These are phyloP conservation scores for Colletotrichum falcatum DNA, from an alignment of 2,329 filamentous ascomycete species.

Conservation along the genomic window DNA sequence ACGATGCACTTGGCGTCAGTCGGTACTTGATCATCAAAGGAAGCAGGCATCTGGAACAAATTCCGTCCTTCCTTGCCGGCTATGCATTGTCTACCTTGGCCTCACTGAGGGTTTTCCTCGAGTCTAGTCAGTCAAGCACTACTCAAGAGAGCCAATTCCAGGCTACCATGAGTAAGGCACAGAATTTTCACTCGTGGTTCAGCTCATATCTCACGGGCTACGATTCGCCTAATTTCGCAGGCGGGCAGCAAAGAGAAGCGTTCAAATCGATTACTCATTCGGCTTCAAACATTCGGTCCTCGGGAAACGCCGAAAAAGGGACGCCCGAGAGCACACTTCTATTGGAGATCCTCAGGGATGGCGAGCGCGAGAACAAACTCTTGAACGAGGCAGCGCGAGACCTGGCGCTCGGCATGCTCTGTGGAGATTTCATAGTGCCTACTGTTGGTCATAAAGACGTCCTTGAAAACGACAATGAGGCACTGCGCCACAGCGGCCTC, in stretches of 20 bases:
- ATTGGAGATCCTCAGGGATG: slow-evolving; percentile 82
- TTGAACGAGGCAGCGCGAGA: slow-evolving; percentile 77
- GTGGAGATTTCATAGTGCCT: slow-evolving; percentile 77
- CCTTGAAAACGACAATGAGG: slow-evolving; percentile 74
- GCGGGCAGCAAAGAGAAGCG: slow-evolving; percentile 61
- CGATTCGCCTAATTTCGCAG: slow-evolving; percentile 63
- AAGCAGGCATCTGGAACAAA: slow-evolving; percentile 69
- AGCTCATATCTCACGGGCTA: slow-evolving; percentile 75
- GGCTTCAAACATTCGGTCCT: slow-evolving; percentile 73
- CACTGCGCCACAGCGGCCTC: slow-evolving; percentile 70
- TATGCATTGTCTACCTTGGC: slow-evolving; percentile 83
- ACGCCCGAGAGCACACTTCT: slow-evolving; percentile 85
- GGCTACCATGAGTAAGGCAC: slow-evolving; percentile 80
- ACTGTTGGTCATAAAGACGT: slow-evolving; percentile 69
- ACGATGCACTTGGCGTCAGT: slow-evolving; percentile 88
- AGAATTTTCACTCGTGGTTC: slow-evolving; percentile 84
- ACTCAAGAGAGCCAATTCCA: slow-evolving; percentile 88
- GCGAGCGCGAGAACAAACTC: slow-evolving; percentile 69
- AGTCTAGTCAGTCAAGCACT: slow-evolving; percentile 80
- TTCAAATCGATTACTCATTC: slow-evolving; percentile 77
- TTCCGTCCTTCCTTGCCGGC: slow-evolving; percentile 83
- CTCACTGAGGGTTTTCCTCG: slow-evolving; percentile 80
- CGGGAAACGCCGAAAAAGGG: slow-evolving; percentile 76
- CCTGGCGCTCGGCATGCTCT: slow-evolving; percentile 79
- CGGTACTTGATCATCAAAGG: slow-evolving; percentile 85